phyloP scores from a whole-genome alignment of 495 filamentous ascomycete genomes.

The Aspergillus indologenus region DNA sequence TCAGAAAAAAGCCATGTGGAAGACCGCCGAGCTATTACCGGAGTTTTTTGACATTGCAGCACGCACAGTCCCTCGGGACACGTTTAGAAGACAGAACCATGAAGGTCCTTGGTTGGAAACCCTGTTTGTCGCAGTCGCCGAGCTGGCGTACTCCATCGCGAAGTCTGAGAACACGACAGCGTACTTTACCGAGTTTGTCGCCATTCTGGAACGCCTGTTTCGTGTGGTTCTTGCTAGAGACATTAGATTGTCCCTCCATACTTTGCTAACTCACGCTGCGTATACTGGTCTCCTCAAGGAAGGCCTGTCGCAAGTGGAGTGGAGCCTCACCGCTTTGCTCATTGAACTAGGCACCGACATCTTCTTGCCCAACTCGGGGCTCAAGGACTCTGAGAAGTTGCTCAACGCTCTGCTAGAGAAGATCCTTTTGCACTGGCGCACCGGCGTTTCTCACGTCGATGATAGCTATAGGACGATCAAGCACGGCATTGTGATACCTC shows the following conservation, averaged over 20 bases:
- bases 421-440: conserved; percentile 38
- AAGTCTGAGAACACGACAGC: conserved; percentile 31
- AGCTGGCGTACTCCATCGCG: conserved; percentile 41
- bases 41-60: conserved; percentile 58
- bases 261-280: conserved; percentile 41
- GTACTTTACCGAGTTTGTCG: conserved; percentile 35
- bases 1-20: conserved; percentile 25
- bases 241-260: conserved; percentile 43
- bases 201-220: conserved; percentile 40
- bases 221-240: conserved; percentile 41
- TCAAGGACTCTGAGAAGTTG: conserved; percentile 39
- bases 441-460: conserved; percentile 6
- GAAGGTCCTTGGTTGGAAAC: conserved; percentile 66
- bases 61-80: conserved; percentile 49
- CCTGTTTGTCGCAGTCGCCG: conserved; percentile 56
- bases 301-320: conserved; percentile 46
- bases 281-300: conserved; percentile 44
- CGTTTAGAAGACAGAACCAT: conserved; percentile 52
- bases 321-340: conserved; percentile 59
- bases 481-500: conserved; percentile 48
- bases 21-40: conserved; percentile 31
- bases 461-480: conserved; percentile 34
- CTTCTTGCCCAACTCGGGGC: conserved; percentile 56
- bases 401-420: conserved; percentile 43
- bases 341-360: conserved; percentile 66